Evolutionary conservation across 768 basidiomycete genomes (phyloP).

Genomic region (Dioszegia aurantiaca): DNA sequence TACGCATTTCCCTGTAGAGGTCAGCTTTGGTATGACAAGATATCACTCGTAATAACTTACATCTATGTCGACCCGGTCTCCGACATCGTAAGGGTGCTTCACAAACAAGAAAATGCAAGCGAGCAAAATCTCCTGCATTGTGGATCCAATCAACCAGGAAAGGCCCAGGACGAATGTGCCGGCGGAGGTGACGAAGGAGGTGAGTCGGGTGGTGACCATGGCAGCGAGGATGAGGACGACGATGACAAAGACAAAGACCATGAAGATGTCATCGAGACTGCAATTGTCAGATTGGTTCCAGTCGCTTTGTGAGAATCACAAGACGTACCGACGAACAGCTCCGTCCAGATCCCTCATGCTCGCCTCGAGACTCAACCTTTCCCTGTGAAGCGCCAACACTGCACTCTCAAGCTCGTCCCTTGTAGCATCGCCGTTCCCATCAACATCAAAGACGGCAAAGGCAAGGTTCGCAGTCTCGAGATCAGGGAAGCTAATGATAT

Average conservation of each 20-base stretch:
- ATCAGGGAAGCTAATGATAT: conserved; percentile 58
- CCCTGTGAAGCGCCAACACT: conserved; percentile 73
- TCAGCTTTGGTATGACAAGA: neutral
- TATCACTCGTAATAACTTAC: conserved; percentile 27
- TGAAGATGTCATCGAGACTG: conserved; percentile 78
- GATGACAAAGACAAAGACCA: conserved; percentile 68
- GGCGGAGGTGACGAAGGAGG: conserved; percentile 71
- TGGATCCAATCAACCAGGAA: conserved; percentile 80
- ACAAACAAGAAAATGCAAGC: conserved; percentile 90
- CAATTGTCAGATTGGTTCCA: neutral
- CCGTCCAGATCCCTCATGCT: conserved; percentile 87
- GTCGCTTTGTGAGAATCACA: neutral
- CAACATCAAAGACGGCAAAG: conserved; percentile 55
- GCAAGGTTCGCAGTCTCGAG: conserved; percentile 60
- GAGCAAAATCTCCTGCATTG: conserved; percentile 73
- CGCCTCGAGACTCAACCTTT: conserved; percentile 76
- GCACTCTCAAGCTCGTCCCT: conserved; percentile 62
- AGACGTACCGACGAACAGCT: conserved; percentile 63
- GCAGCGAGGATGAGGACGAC: conserved; percentile 78
- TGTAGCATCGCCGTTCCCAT: conserved; percentile 56
- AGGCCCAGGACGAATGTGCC: conserved; percentile 64
- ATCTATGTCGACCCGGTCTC: conserved; percentile 59
- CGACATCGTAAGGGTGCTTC: conserved; percentile 56
- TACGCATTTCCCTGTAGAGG: conserved; percentile 57
- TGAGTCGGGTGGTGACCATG: conserved; percentile 71